These are phyloP conservation scores for Otatea glauca DNA, from an alignment of 176 grass and related monocot genomes.

Conservation along the genomic window DNA sequence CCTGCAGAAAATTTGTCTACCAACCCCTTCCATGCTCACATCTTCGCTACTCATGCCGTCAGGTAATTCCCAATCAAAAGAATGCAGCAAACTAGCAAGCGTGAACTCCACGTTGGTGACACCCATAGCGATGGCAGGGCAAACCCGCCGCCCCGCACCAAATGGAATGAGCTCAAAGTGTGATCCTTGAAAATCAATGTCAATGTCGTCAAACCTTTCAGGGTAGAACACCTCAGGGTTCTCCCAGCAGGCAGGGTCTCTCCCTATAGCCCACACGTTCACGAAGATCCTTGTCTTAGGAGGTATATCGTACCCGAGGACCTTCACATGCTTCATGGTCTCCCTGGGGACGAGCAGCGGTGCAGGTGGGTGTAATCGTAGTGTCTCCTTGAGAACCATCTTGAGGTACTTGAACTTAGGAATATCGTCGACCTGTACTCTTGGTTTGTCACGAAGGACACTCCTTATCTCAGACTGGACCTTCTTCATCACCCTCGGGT, in stretches of 20 bases:
- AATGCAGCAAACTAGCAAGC: constrained; percentile 41
- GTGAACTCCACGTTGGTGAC: constrained; percentile 28
- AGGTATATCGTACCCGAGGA: constrained; percentile 21
- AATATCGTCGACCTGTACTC: neutral
- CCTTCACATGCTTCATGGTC: neutral
- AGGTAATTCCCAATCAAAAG: constrained; percentile 39
- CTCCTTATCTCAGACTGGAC: neutral
- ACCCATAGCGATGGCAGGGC: constrained; percentile 40
- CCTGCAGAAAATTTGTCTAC: constrained; percentile 8
- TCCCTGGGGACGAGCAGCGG: neutral
- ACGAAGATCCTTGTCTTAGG: constrained; percentile 13
- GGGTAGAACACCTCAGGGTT: neutral
- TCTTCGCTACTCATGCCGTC: constrained; percentile 18
- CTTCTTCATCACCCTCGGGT: neutral
- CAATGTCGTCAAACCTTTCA: constrained; percentile 7
- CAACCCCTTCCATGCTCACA: constrained; percentile 33
- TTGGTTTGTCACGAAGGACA: neutral
- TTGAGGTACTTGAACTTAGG: neutral
- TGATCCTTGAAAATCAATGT: constrained; percentile 35
- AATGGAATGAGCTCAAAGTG: constrained; percentile 52
- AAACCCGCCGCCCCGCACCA: constrained; percentile 45
- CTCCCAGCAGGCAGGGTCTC: neutral
- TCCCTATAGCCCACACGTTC: constrained; percentile 10
- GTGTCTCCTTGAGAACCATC: constrained; percentile 18
- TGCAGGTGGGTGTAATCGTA: neutral